Base-by-base conservation (phyloP, 2,329 filamentous ascomycete genomes). In the Ilyonectria destructans region DNA sequence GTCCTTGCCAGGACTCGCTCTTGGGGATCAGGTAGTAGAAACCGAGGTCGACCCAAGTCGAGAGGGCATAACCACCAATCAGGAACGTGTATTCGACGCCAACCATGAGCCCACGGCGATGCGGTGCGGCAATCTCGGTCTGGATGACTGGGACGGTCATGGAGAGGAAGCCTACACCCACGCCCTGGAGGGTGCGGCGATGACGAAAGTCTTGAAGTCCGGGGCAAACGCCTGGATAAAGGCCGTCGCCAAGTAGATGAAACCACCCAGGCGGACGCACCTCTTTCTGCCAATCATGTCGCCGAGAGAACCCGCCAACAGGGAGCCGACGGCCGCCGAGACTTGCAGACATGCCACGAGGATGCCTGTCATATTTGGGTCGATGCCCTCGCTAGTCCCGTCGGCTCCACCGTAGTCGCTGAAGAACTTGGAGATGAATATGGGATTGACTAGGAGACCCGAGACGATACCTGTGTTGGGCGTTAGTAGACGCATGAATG, bases 131-230 rank as follows among this genome's bases (percentile, higher is more conserved):
- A 40, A 70, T 70, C 58, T 70, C 68, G 17, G 68, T 70, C 61
- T 70, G 68, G 43, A 70, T 70, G 8, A 70, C 57, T 6, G 68
- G 68, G 4, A 70, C 68, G 4, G 68, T 70, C 68, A 70, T 70
- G 15, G 65, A 68, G 4, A 68, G 68, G 43, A 68, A 68, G 9
- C 68, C 68, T 1, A 68, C 68, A n/a, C 68, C 68, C 17, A 70
- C 19, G 10, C 68, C 68, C 37, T 70, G 68, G 12, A 70, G 21
- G 7, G 68, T 68, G 7, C 68, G 57, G 7, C 65, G 26, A 48
- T 26, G 6, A 70, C 26, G 31, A 70, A 70, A 8, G 64, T 65
- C 21, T 58, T 58, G 61, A 65, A 70, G 19, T 48, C 61, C 8
- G 68, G 64, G 26, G 68, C 68, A 29, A 70, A 70, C 4, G 58